Evolutionary conservation across 768 basidiomycete genomes (phyloP), one percentile per base, ranked within the genome.

Genomic region (Thelephora aurantiotincta): DNA sequence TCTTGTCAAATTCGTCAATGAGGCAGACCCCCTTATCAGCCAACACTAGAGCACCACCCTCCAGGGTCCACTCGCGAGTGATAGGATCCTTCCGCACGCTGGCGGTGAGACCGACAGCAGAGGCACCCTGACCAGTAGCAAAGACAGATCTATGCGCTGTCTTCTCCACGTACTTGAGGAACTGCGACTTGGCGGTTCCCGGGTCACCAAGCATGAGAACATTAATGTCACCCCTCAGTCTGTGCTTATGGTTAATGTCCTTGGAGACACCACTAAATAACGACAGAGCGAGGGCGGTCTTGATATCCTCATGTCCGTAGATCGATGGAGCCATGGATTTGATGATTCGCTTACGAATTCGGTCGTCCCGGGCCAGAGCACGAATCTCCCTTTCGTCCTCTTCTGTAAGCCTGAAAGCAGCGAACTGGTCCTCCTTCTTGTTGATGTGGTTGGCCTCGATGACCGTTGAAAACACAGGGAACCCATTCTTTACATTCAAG

Each of bases 1-100:
- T 99, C 72, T 99, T 99, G 70, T 99, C 96, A 62, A 99, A 98
- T 63, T 98, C 96, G 66, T 99, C 96, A 55, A 99, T 99, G 34
- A 98, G 70, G 59, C 96, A 98, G 22, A 85, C 89, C 11, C 96
- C 96, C 65, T 94, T 96, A 66, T 99, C 96, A 2, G 96, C 96
- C 16, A 99, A 72, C n/a, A 99, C 96, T 9, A 99, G 72, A 2
- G 96, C 96, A 7, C 96, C 96, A 12, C 96, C 96, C 64, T 99
- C 96, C 22, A 99, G 74, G 2, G 96, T 98, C 96, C 96, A 99
- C 65, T 98, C 96, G 16, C 83, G 76, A 11, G 96, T 98, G 48
- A 98, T 76, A 0, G 96, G 92, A 59, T 99, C 96, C 64, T 96
- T 97, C 46, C 96, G 81, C n/a, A 99, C 96, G 52, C 91, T 94